These are phyloP conservation scores for Mycena floridula DNA, from an alignment of 768 basidiomycete genomes.

Conservation along the genomic window DNA sequence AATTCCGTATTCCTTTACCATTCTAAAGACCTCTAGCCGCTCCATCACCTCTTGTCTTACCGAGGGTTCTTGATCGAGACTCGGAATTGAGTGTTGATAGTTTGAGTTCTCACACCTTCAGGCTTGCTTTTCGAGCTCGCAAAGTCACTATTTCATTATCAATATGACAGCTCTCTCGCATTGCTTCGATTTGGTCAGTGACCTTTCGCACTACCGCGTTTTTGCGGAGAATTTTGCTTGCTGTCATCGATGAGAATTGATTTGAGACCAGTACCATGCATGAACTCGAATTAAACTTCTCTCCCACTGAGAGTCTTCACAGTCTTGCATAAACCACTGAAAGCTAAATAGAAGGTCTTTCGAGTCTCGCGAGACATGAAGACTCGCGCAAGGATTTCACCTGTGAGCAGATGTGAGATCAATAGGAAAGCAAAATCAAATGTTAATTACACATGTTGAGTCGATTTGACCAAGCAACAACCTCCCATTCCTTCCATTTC, in stretches of 20 bases:
- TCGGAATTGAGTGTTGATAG: no score
- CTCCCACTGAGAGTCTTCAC: conserved; percentile 10
- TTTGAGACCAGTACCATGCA: conserved; percentile 12
- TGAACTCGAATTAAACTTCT: conserved; percentile 13
- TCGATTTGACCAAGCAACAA: conserved; percentile 1
- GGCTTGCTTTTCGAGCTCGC: not conserved
- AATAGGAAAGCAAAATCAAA: not conserved
- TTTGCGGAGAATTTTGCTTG: conserved; percentile 7
- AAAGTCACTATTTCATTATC: not conserved
- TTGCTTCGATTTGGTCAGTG: not conserved
- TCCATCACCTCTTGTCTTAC: no score
- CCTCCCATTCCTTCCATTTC: conserved; percentile 4
- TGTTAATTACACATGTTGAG: conserved; percentile 4
- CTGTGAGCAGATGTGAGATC: conserved; percentile 5
- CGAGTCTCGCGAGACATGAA: conserved; percentile 11
- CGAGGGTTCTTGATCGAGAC: no score
- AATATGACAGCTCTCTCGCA: not conserved
- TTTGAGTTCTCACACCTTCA: no score
- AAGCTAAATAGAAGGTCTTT: conserved; percentile 10
- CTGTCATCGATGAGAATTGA: conserved; percentile 14
- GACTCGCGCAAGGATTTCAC: conserved; percentile 10
- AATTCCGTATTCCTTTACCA: no score
- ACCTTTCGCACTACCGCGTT: not conserved
- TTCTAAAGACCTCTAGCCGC: no score
- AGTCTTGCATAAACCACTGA: conserved; percentile 12